Base-by-base conservation (phyloP, 345 rosid genomes). In the Eucalyptus brandiana region DNA sequence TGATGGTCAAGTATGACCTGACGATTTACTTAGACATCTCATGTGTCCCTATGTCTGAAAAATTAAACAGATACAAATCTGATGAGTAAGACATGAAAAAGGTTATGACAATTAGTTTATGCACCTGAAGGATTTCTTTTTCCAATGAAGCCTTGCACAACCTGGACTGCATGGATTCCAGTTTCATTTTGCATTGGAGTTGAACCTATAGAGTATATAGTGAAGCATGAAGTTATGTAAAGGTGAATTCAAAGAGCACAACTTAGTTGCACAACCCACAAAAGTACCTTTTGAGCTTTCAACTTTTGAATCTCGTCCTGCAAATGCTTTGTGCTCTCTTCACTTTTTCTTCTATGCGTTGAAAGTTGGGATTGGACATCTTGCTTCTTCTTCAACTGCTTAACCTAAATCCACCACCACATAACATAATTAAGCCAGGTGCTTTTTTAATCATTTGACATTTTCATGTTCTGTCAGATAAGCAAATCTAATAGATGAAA, bases 51-150 rank as follows among this genome's bases (percentile, higher is more conserved):
- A 40, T 24, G 42, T 37, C 83, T 72, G 83, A 72, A 72, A 37
- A 72, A 72, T 72, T 37, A 72, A 37, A 24, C 83, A 37, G 28
- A 37, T 72, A 21, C 28, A 76, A 37, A 3, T 76, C 28, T 21
- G 30, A 76, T 40, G 30, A 40, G 47, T 23, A 87, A 54, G 30
- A 87, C 87, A 87, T 21, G 67, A 87, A 87, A 87, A 54, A 37
- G 19, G 69, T 34, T 4, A 87, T 13, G 28, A 54, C 58, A 16
- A 37, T 7, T 40, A 88, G 54, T 67, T 87, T 34, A 86, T 30
- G n/a, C 92, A 97, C 99, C 98, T 97, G 98, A 92, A 95, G 96
- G 92, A 94, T 92, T 93, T 97, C 97, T 89, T 95, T 97, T 91
- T 95, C 98, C 49, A 96, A 90, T 21, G 96, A 92, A 91, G 96